These are phyloP conservation scores for Trametes pubescens DNA, from an alignment of 1,284 basidiomycete genomes.

Conservation along the genomic window DNA sequence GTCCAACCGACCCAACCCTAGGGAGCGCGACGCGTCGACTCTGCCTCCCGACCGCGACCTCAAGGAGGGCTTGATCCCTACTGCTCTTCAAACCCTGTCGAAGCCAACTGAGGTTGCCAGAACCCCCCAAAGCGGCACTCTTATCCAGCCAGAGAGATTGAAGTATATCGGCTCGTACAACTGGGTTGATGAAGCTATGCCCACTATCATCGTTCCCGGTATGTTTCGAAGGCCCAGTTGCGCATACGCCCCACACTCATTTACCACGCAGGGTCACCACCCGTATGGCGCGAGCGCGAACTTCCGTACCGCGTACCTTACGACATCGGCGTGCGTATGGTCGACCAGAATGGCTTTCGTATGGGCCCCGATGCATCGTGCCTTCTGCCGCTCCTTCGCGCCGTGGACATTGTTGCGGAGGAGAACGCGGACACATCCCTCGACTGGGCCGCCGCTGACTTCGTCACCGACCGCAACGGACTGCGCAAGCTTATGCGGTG, in stretches of 20 bases:
- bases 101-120: constrained; percentile 4
- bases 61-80: constrained; percentile 11
- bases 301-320: constrained; percentile 55
- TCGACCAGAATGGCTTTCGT: constrained; percentile 61
- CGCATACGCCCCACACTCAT: background rate
- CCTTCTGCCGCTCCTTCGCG: constrained; percentile 55
- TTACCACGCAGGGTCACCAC: constrained; percentile 55
- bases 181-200: constrained; percentile 52
- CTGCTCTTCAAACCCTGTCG: constrained; percentile 14
- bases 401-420: constrained; percentile 52
- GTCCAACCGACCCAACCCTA: background rate
- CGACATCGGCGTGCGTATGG: constrained; percentile 53
- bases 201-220: constrained; percentile 69
- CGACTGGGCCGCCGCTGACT: constrained; percentile 58
- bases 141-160: constrained; percentile 38
- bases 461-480: constrained; percentile 66
- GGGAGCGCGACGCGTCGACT: background rate
- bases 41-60: constrained; percentile 24
- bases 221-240: background rate
- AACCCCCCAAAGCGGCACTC: background rate
- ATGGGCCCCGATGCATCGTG: constrained; percentile 51
- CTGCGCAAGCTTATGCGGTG: constrained; percentile 67
- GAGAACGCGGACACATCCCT: constrained; percentile 39
- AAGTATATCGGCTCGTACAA: constrained; percentile 63
- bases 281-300: constrained; percentile 55